Conservation (phyloP, 1,139 yeast species). For the Kluyveromyces marxianus region DNA sequence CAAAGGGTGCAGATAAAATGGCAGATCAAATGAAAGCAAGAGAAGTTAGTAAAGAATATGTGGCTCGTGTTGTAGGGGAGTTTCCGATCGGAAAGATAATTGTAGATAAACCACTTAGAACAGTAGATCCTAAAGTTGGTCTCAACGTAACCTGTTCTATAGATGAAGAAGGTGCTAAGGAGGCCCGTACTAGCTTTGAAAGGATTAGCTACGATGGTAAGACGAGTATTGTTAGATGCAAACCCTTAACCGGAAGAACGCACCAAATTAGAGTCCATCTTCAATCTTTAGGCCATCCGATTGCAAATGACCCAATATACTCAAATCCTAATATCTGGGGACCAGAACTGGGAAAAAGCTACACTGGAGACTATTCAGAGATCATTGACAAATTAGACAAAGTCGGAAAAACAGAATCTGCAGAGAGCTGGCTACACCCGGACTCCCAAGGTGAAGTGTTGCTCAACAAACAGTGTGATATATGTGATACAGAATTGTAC, state of each 20-base stretch:
- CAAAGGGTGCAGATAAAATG: constrained; percentile 72
- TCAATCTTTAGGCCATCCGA: constrained; percentile 81
- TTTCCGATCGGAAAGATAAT: constrained; percentile 53
- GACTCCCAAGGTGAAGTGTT: constrained; percentile 50
- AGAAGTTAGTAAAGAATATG: constrained; percentile 70
- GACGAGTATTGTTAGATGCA: constrained; percentile 69
- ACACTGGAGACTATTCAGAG: constrained; percentile 40
- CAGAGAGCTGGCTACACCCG: constrained; percentile 63
- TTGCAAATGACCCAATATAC: constrained; percentile 91
- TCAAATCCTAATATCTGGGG: constrained; percentile 78
- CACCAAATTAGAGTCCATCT: constrained; percentile 93
- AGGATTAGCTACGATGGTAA: constrained; percentile 39
- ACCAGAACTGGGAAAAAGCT: constrained; percentile 50
- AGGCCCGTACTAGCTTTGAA: constrained; percentile 40
- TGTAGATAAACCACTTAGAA: constrained; percentile 63
- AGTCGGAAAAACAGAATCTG: constrained; percentile 62
- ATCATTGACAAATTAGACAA: constrained; percentile 45
- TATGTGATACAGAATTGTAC: constrained; percentile 67
- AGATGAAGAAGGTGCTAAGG: constrained; percentile 58
- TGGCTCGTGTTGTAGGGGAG: constrained; percentile 81
- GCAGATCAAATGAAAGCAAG: constrained; percentile 70
- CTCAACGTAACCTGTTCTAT: constrained; percentile 49
- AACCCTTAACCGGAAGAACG: constrained; percentile 85
- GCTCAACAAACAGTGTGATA: constrained; percentile 51
- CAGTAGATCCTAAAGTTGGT: constrained; percentile 73